Percentiles rank a stretch among this genome's conserved stretches.
Evolutionary conservation across 208 protist genomes (phyloP).

Genomic region (Endotrypanum monterogeii): DNA sequence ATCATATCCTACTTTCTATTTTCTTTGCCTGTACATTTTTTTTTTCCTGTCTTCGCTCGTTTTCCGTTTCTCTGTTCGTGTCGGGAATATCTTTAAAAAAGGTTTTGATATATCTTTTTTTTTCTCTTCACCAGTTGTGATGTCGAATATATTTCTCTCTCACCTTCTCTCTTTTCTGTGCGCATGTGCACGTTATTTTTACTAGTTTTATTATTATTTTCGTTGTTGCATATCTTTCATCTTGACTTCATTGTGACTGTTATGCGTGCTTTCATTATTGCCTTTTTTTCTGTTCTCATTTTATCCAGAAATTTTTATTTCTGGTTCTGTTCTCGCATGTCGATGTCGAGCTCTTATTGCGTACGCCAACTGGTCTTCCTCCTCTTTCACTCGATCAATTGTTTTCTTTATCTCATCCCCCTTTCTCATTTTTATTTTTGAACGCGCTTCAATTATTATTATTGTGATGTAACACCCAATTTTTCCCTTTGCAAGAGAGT

Average conservation of each 20-base stretch:
- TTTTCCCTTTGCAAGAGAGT: not conserved
- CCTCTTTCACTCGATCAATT: not conserved
- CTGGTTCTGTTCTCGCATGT: no score
- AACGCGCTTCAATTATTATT: not conserved
- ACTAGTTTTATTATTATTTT: not conserved
- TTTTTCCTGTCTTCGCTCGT: not conserved
- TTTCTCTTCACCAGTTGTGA: not conserved
- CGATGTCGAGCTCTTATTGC: not conserved
- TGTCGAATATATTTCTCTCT: not conserved
- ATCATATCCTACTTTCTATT: not conserved
- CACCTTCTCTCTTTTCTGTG: not conserved
- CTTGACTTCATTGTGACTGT: conserved; percentile 2
- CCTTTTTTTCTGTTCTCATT: not conserved
- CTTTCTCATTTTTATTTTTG: conserved; percentile 2
- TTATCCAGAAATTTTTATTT: no score
- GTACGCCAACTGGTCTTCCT: not conserved
- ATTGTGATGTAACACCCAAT: not conserved
- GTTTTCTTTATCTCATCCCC: not conserved
- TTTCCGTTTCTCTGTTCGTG: not conserved
- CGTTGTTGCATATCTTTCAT: no score
- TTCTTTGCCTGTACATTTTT: not conserved
- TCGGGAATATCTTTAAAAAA: no score
- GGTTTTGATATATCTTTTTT: not conserved
- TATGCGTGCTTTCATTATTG: not conserved
- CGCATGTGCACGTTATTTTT: not conserved